phyloP scores from a whole-genome alignment of 768 basidiomycete species.

The Butyriboletus loyo region DNA sequence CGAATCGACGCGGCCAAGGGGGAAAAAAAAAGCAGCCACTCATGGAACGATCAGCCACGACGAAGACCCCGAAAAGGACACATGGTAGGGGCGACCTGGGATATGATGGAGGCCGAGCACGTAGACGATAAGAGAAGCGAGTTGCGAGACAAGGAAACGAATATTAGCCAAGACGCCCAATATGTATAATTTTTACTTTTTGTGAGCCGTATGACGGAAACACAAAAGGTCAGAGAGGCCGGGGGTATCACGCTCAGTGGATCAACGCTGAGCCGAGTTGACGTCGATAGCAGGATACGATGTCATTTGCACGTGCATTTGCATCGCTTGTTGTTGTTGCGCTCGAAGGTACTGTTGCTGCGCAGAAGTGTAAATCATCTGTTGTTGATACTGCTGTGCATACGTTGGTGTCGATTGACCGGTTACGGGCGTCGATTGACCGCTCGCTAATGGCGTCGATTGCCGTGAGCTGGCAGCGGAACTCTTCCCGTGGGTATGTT shows the following conservation, averaged over 20 bases:
- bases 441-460: conserved; percentile 31
- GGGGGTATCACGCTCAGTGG: conserved; percentile 16
- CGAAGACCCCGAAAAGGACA: conserved; percentile 3
- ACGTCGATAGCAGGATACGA: conserved; percentile 20
- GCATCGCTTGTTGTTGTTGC: conserved; percentile 33
- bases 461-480: conserved; percentile 33
- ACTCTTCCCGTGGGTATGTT: conserved; percentile 30
- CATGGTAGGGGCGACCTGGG: conserved; percentile 24
- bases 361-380: conserved; percentile 36
- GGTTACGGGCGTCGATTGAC: conserved; percentile 31
- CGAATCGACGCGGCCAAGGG: conserved; percentile 4
- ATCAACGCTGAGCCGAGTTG: conserved; percentile 15
- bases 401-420: conserved; percentile 31
- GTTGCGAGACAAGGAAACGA: conserved; percentile 4
- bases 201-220: background rate
- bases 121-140: conserved; percentile 8
- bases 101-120: conserved; percentile 33
- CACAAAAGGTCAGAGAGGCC: background rate
- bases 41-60: conserved; percentile 5
- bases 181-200: conserved; percentile 39
- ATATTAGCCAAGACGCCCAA: conserved; percentile 33
- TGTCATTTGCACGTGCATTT: conserved; percentile 27
- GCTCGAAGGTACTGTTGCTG: conserved; percentile 37
- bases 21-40: background rate
- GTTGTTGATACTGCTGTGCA: conserved; percentile 35